phyloP scores from a whole-genome alignment of 805 yeast species.

The Yarrowia sp. region DNA sequence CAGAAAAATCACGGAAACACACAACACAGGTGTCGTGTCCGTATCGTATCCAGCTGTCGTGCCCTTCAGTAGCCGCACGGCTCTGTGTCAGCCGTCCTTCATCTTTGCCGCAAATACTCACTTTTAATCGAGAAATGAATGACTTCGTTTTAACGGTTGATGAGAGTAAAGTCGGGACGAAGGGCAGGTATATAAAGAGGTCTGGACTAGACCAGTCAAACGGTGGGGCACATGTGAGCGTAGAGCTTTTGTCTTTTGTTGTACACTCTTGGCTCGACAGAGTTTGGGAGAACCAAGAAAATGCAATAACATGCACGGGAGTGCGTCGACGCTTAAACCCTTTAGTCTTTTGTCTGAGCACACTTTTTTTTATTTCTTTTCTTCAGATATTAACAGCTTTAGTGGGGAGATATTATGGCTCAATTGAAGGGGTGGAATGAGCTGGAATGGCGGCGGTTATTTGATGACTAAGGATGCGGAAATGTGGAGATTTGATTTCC shows the following conservation, averaged over 20 bases:
- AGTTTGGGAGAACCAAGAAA: not conserved
- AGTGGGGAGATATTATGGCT: too few relatives aligned
- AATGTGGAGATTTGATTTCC: too few relatives aligned
- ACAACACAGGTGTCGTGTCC: too few relatives aligned
- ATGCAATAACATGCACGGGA: not conserved
- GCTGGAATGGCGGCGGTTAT: too few relatives aligned
- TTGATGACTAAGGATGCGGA: too few relatives aligned
- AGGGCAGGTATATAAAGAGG: not conserved
- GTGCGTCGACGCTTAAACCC: not conserved
- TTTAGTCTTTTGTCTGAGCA: too few relatives aligned
- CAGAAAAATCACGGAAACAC: too few relatives aligned
- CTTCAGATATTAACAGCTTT: too few relatives aligned
- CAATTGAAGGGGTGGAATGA: too few relatives aligned
- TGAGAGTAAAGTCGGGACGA: not conserved
- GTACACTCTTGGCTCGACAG: not conserved
- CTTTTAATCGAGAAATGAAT: conserved; percentile 24
- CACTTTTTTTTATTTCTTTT: too few relatives aligned
- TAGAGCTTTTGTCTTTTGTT: not conserved
- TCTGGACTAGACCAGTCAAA: not conserved
- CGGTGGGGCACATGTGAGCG: conserved; percentile 18
- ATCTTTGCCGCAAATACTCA: too few relatives aligned
- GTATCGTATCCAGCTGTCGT: too few relatives aligned
- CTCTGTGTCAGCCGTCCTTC: not conserved
- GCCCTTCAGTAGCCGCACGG: not conserved
- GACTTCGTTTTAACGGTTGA: conserved; percentile 21